Evolutionary conservation across 169 alveolate genomes (phyloP).

Genomic region (Sarcocystis neurona): DNA sequence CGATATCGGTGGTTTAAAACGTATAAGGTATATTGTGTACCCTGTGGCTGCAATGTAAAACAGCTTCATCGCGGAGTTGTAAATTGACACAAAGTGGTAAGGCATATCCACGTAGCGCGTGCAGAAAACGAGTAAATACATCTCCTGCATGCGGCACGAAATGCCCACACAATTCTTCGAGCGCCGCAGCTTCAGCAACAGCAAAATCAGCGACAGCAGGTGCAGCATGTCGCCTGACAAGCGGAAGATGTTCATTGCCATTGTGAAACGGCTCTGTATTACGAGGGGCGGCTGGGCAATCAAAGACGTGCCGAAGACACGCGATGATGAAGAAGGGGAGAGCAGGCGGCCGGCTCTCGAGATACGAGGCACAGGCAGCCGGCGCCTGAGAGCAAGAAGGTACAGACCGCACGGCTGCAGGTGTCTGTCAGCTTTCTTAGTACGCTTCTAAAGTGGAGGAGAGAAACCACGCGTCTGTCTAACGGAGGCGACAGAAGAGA

Average conservation of each 20-base stretch:
- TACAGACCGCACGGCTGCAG: too few species aligned
- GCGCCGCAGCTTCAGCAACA: constrained; percentile 87
- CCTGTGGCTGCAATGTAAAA: constrained; percentile 86
- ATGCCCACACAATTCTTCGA: constrained; percentile 91
- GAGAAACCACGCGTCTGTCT: too few species aligned
- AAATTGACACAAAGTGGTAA: constrained; percentile 85
- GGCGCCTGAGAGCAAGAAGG: too few species aligned
- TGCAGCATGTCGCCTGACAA: constrained; percentile 94
- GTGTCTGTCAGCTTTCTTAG: too few species aligned
- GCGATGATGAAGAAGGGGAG: too few species aligned
- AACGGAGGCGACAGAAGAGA: too few species aligned
- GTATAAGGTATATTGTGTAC: constrained; percentile 83
- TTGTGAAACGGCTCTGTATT: not conserved
- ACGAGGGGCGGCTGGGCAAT: not conserved
- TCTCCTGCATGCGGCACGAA: constrained; percentile 95
- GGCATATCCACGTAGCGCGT: constrained; percentile 88
- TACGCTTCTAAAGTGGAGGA: too few species aligned
- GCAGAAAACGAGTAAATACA: constrained; percentile 91
- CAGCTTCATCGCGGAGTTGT: constrained; percentile 93
- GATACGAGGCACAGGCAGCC: too few species aligned
- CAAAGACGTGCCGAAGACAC: too few species aligned
- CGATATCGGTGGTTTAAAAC: constrained; percentile 81
- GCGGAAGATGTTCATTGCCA: constrained; percentile 90
- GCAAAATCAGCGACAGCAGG: constrained; percentile 88
- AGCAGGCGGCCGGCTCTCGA: too few species aligned